phyloP scores from a whole-genome alignment of 23 red algal genomes.

The Gracilaria gracilis region DNA sequence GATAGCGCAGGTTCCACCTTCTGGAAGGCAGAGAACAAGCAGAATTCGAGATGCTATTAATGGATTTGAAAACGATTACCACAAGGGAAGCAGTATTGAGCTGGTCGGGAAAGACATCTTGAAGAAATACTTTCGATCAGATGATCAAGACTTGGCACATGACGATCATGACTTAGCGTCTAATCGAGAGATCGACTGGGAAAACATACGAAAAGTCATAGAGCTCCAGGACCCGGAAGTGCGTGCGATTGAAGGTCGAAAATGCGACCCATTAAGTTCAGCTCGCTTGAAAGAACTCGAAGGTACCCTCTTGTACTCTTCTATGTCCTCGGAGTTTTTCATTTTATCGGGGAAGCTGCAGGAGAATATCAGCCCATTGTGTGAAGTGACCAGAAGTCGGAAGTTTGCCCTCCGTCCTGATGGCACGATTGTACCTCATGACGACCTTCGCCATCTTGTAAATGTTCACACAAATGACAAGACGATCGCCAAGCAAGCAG shows the following conservation, averaged over 20 bases:
- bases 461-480: slow-evolving; percentile 22
- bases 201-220: slow-evolving; percentile 2
- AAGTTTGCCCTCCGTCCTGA: slow-evolving; percentile 57
- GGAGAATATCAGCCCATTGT: slow-evolving; percentile 39
- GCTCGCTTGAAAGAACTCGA: slow-evolving; percentile 39
- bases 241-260: not conserved
- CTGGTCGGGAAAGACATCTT: slow-evolving; percentile 4
- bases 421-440: slow-evolving; percentile 43
- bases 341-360: slow-evolving; percentile 47
- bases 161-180: not conserved
- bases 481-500: slow-evolving; percentile 31
- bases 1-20: not conserved
- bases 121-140: slow-evolving; percentile 31
- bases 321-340: slow-evolving; percentile 13
- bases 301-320: slow-evolving; percentile 42
- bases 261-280: not conserved
- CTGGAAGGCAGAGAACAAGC: not conserved
- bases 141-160: not conserved
- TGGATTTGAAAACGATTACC: not conserved
- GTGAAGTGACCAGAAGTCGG: slow-evolving; percentile 19
- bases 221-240: not conserved
- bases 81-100: not conserved
- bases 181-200: slow-evolving; percentile 49
- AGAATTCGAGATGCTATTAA: no score
- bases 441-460: slow-evolving; percentile 45